These are phyloP conservation scores for Aspergillus udagawae DNA, from an alignment of 2,329 filamentous ascomycete genomes.

Conservation along the genomic window DNA sequence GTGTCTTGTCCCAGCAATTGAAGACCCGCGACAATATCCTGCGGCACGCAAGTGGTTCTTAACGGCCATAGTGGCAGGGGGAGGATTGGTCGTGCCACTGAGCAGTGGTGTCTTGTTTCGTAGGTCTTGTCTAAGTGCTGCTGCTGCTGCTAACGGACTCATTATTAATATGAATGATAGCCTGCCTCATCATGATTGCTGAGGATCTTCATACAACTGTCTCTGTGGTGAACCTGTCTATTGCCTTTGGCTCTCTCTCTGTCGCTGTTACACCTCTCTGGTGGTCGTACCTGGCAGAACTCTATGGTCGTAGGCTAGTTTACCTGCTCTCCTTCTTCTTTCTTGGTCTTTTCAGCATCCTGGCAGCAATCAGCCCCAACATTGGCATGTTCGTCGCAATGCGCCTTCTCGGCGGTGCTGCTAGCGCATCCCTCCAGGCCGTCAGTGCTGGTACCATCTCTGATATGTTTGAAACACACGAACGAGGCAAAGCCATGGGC, in stretches of 20 bases:
- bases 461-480: slow-evolving; percentile 37
- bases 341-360: slow-evolving; percentile 34
- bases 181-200: no score
- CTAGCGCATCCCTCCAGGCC: slow-evolving; percentile 38
- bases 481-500: slow-evolving; percentile 37
- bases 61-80: no score
- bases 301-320: slow-evolving; percentile 35
- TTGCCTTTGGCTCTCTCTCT: slow-evolving; percentile 37
- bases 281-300: slow-evolving; percentile 39
- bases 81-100: no score
- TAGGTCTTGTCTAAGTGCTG: no score
- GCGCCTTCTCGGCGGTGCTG: slow-evolving; percentile 36
- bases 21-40: no score
- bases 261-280: slow-evolving; percentile 39
- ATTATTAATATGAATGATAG: no score
- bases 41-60: no score
- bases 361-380: slow-evolving; percentile 31
- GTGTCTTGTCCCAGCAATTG: no score
- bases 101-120: no score
- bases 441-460: slow-evolving; percentile 40
- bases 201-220: no score
- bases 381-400: slow-evolving; percentile 40
- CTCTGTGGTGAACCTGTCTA: slow-evolving; percentile 35
- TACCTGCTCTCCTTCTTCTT: slow-evolving; percentile 36
- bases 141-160: no score